Evolutionary conservation across 2,329 filamentous ascomycete species (phyloP).

Genomic region (Lecanoromycetidae sp.): DNA sequence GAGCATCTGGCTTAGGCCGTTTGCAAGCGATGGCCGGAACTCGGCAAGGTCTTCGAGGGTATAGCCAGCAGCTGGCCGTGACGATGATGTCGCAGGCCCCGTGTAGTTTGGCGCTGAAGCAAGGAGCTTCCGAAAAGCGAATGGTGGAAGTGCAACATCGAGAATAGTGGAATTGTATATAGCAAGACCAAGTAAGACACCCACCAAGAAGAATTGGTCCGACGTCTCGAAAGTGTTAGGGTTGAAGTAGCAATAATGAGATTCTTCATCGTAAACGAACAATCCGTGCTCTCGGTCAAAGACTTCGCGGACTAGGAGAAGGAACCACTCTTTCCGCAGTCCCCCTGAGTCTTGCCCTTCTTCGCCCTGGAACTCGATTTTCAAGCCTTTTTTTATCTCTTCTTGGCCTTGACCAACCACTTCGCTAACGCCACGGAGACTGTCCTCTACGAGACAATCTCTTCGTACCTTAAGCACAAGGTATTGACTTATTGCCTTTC

Average conservation of each 20-base stretch:
- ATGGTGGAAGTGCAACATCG: conserved; percentile 75
- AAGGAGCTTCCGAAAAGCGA: conserved; percentile 78
- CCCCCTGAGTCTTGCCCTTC: conserved; percentile 87
- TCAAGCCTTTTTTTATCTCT: conserved; percentile 80
- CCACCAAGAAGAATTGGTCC: conserved; percentile 83
- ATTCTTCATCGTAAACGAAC: conserved; percentile 86
- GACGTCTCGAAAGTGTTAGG: conserved; percentile 79
- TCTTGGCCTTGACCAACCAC: conserved; percentile 68
- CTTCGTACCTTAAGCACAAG: conserved; percentile 65
- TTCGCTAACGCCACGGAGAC: conserved; percentile 70
- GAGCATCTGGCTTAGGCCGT: conserved; percentile 61
- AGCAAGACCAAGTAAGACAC: conserved; percentile 73
- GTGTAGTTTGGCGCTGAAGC: conserved; percentile 57
- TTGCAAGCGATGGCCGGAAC: conserved; percentile 63
- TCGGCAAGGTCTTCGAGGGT: conserved; percentile 73
- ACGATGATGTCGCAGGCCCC: conserved; percentile 44
- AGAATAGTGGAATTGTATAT: conserved; percentile 94
- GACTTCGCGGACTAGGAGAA: conserved; percentile 74
- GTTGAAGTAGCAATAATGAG: conserved; percentile 86
- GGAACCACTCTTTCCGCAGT: conserved; percentile 86
- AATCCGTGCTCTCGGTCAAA: conserved; percentile 88
- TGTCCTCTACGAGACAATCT: conserved; percentile 81
- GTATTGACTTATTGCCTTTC: conserved; percentile 62
- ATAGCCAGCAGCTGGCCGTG: conserved; percentile 51
- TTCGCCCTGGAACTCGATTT: conserved; percentile 75